phyloP scores from a whole-genome alignment of 2,329 filamentous ascomycete species.

The Orbilia oligospora region DNA sequence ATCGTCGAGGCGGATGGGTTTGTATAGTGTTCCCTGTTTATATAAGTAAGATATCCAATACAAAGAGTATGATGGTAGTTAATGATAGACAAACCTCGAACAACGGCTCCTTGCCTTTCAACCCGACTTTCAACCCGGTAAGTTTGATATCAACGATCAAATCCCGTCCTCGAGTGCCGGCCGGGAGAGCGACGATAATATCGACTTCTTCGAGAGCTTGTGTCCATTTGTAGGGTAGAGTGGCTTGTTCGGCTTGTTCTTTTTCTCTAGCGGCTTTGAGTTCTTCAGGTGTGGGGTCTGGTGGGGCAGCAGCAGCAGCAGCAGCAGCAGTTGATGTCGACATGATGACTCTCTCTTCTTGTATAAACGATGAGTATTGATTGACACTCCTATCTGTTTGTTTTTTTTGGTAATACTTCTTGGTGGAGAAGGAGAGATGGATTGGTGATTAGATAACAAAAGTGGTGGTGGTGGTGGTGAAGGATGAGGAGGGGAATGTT shows the following conservation, averaged over 20 bases:
- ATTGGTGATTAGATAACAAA: too few species aligned
- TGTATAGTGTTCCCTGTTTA: slow-evolving; percentile 84
- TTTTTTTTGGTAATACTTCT: too few species aligned
- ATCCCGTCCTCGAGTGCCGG: slow-evolving; percentile 86
- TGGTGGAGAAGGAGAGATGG: too few species aligned
- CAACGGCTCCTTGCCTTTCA: slow-evolving; percentile 90
- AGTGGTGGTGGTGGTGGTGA: neutral
- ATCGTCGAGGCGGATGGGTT: slow-evolving; percentile 84
- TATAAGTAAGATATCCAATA: neutral
- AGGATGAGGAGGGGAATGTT: neutral
- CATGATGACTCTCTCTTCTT: slow-evolving; percentile 35
- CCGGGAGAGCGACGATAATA: slow-evolving; percentile 81
- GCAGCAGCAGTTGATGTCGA: slow-evolving; percentile 48
- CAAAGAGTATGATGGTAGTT: neutral
- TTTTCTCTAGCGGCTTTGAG: slow-evolving; percentile 74
- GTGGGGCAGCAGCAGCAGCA: too few species aligned
- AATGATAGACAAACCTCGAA: slow-evolving; percentile 62
- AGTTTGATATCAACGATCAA: slow-evolving; percentile 87
- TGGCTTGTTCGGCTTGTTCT: slow-evolving; percentile 88
- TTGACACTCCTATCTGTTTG: too few species aligned
- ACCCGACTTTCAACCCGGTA: slow-evolving; percentile 79
- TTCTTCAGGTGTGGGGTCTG: slow-evolving; percentile 59
- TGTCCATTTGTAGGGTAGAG: slow-evolving; percentile 96
- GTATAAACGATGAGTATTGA: too few species aligned
- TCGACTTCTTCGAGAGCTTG: slow-evolving; percentile 93